Evolutionary conservation across 495 filamentous ascomycete genomes (phyloP).

Genomic region (Alectoria sarmentosa): DNA sequence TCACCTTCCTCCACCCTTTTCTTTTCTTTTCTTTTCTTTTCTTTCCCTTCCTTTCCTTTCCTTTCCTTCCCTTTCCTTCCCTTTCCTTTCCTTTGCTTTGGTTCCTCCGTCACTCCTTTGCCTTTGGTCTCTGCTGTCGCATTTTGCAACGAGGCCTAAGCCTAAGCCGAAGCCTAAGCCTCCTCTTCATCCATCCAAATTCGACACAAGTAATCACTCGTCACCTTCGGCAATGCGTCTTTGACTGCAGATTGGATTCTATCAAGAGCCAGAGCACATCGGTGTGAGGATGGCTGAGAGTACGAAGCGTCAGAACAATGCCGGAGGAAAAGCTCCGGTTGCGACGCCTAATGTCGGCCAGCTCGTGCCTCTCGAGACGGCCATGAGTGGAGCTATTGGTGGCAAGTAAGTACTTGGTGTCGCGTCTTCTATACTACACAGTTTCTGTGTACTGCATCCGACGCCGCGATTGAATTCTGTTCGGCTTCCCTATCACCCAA

Average conservation of each 20-base stretch:
- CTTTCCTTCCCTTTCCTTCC: slow-evolving; percentile 9
- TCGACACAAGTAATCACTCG: neutral
- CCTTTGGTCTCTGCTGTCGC: slow-evolving; percentile 1
- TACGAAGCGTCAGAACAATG: slow-evolving; percentile 40
- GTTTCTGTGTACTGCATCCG: neutral
- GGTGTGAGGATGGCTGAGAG: slow-evolving; percentile 31
- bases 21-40: slow-evolving; percentile 20
- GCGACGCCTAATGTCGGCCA: slow-evolving; percentile 22
- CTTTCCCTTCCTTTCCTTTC: slow-evolving; percentile 6
- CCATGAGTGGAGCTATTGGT: slow-evolving; percentile 45
- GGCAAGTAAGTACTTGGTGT: slow-evolving; percentile 38
- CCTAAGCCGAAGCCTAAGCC: neutral
- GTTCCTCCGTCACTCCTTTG: slow-evolving; percentile 25
- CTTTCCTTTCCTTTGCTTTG: slow-evolving; percentile 15
- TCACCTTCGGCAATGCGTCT: slow-evolving; percentile 14
- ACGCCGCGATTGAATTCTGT: neutral
- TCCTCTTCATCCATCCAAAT: neutral
- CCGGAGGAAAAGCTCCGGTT: slow-evolving; percentile 35
- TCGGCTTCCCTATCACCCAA: neutral
- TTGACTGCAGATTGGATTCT: slow-evolving; percentile 2
- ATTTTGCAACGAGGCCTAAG: neutral
- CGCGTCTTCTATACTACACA: neutral
- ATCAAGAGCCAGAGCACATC: slow-evolving; percentile 22
- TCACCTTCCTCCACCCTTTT: neutral
- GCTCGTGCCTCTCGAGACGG: slow-evolving; percentile 37